A percentile compares a stretch with the other conserved stretches of the same genome.
Evolutionary conservation across 495 filamentous ascomycete genomes (phyloP).

Genomic region (Aspergillus olivimuriae): DNA sequence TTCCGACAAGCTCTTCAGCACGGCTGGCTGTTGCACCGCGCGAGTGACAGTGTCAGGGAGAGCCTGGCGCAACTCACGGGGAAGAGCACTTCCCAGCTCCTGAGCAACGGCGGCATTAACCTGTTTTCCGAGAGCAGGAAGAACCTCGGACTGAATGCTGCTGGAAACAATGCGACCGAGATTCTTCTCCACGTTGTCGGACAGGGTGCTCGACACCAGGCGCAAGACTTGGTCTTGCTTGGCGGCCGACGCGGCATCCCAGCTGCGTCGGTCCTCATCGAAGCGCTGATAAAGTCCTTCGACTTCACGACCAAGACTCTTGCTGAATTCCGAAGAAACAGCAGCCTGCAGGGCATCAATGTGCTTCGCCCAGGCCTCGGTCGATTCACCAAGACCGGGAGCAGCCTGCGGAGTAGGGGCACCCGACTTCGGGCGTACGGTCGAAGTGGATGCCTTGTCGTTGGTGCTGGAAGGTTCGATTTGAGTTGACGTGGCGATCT

Average conservation of each 20-base stretch:
- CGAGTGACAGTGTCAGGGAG: conserved; percentile 51
- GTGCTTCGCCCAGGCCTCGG: conserved; percentile 41
- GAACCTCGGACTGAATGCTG: conserved; percentile 59
- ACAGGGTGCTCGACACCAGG: conserved; percentile 78
- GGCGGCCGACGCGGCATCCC: conserved; percentile 58
- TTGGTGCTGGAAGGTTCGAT: conserved; percentile 14
- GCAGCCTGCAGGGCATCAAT: conserved; percentile 49
- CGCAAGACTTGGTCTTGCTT: conserved; percentile 77
- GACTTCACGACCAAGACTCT: conserved; percentile 50
- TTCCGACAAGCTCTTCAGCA: conserved; percentile 66
- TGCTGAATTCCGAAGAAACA: conserved; percentile 50
- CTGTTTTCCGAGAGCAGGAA: conserved; percentile 59
- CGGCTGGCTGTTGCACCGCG: conserved; percentile 62
- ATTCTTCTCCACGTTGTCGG: conserved; percentile 81
- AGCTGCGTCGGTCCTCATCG: conserved; percentile 57
- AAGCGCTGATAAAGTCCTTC: conserved; percentile 54
- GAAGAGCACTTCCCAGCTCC: conserved; percentile 43
- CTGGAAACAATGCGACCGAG: conserved; percentile 62
- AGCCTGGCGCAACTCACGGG: conserved; percentile 46
- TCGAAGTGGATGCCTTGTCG: no score
- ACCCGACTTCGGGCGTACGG: no score
- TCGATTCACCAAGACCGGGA: conserved; percentile 6
- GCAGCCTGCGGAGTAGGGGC: neutral
- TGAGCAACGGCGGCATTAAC: conserved; percentile 47
- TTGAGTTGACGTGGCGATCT: conserved; percentile 4